Evolutionary conservation across 1,139 yeast species (phyloP), one percentile per base, ranked within the genome.

Genomic region (Debaryomyces udenii): DNA sequence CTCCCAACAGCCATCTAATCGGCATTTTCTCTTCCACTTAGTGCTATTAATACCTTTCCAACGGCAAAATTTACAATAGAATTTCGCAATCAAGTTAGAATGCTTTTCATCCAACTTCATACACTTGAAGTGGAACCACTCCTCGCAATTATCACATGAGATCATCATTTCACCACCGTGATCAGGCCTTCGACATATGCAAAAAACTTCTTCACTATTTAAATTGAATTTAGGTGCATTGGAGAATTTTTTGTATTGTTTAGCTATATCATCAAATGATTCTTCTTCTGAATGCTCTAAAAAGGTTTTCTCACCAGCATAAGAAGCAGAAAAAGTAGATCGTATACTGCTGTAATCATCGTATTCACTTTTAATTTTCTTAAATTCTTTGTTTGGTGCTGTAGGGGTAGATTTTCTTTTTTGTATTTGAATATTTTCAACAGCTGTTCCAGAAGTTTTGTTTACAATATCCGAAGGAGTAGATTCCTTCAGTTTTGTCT

Each of bases 91-190:
- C 41, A 90, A 66, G 34, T 74, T 70, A 41, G 80, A 76, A 54
- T 76, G 78, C 31, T 68, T 62, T n/a, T 62, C 64, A 37, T 81
- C 70, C 35, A 90, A 59, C 45, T 75, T 75, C 74, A 90, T 79
- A 56, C 97, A 91, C 37, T 68, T 70, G 59, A 91, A 88, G 62
- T 91, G 97, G 57, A 76, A 91, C 98, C 98, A 91, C 49, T 88
- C 96, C 56, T 90, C 96, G 63, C 98, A 91, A 6, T 89, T 91
- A 59, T 90, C 97, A 59, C 98, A 91, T 0, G 87, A 90, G 16
- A 91, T 86, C 97, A 90, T 90, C 47, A 85, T 59, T 59, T 86
- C 86, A 1, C 78, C 78, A 1, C 93, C 95, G 46, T 75, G 72
- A 55, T 91, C 97, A 0, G 91, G 86, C 45, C 76, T 77, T 32